phyloP scores from a whole-genome alignment of 1,284 basidiomycete genomes.

The Leccinum pachyderme region DNA sequence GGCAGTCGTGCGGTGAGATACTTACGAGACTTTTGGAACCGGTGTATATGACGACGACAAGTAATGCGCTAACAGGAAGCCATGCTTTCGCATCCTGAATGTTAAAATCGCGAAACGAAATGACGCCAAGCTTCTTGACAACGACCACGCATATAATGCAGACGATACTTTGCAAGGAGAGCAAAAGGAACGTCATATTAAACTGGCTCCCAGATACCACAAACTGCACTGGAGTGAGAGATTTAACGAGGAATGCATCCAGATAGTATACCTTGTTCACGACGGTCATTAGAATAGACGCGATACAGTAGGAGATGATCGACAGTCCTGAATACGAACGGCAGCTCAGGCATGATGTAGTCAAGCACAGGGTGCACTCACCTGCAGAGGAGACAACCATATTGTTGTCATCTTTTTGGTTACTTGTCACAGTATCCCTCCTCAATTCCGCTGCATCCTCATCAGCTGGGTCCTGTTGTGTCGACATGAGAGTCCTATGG shows the following conservation, averaged over 20 bases:
- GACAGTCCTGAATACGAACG: conserved; percentile 59
- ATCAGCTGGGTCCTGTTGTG: conserved; percentile 13
- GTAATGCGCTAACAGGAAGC: conserved; percentile 92
- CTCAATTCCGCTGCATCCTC: conserved; percentile 32
- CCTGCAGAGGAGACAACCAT: conserved; percentile 23
- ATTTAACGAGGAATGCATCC: background rate
- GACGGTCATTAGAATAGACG: conserved; percentile 97
- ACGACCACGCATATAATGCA: conserved; percentile 76
- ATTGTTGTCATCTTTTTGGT: conserved; percentile 16
- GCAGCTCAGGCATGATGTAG: background rate
- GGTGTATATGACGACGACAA: conserved; percentile 96
- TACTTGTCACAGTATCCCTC: conserved; percentile 29
- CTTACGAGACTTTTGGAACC: conserved; percentile 94
- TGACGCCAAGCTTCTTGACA: conserved; percentile 81
- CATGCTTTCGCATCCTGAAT: conserved; percentile 84
- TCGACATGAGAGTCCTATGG: conserved; percentile 12
- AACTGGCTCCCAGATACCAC: conserved; percentile 94
- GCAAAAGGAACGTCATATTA: conserved; percentile 95
- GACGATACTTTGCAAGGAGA: conserved; percentile 89
- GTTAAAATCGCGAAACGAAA: conserved; percentile 88
- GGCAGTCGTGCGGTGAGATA: conserved; percentile 12
- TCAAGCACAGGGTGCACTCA: conserved; percentile 12
- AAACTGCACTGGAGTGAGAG: conserved; percentile 51
- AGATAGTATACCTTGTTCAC: conserved; percentile 83
- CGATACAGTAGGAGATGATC: conserved; percentile 88